These are phyloP conservation scores for Marchantia polymorpha DNA, from an alignment of 225 moss, liverwort and hornwort genomes.

Conservation along the genomic window DNA sequence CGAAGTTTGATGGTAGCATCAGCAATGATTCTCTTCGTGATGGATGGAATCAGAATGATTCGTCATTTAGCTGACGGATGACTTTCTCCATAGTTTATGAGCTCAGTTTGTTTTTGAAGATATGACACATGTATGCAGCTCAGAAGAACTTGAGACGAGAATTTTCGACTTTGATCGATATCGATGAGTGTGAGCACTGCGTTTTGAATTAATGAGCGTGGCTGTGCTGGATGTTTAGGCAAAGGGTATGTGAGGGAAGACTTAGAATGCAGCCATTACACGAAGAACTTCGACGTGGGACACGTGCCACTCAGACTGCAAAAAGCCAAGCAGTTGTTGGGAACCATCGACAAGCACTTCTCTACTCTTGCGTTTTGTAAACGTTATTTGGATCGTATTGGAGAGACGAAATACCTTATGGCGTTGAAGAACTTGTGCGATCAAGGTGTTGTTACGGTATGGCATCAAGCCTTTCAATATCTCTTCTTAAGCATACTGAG, in stretches of 20 bases:
- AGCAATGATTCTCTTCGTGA: not conserved
- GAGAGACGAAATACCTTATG: constrained; percentile 90
- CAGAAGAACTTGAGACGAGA: too few species aligned
- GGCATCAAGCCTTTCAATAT: not conserved
- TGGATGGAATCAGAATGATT: too few species aligned
- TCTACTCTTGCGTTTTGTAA: constrained; percentile 80
- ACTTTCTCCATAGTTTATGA: too few species aligned
- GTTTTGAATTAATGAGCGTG: not conserved
- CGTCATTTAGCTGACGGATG: too few species aligned
- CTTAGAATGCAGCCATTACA: constrained; percentile 94
- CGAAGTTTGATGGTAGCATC: constrained; percentile 12
- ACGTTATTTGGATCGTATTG: constrained; percentile 79
- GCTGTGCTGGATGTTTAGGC: constrained; percentile 38
- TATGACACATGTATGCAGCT: too few species aligned
- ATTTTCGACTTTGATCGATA: too few species aligned
- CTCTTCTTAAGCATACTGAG: not conserved
- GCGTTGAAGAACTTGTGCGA: constrained; percentile 92
- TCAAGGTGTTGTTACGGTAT: constrained; percentile 76
- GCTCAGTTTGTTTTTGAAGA: too few species aligned
- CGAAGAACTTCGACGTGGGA: constrained; percentile 90
- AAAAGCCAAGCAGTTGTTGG: constrained; percentile 83
- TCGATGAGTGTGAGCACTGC: too few species aligned
- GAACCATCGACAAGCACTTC: constrained; percentile 93
- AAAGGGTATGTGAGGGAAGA: constrained; percentile 89
- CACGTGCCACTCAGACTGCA: constrained; percentile 79